Evolutionary conservation across 2,329 filamentous ascomycete species (phyloP).

Genomic region (Malbranchea zuffiana): DNA sequence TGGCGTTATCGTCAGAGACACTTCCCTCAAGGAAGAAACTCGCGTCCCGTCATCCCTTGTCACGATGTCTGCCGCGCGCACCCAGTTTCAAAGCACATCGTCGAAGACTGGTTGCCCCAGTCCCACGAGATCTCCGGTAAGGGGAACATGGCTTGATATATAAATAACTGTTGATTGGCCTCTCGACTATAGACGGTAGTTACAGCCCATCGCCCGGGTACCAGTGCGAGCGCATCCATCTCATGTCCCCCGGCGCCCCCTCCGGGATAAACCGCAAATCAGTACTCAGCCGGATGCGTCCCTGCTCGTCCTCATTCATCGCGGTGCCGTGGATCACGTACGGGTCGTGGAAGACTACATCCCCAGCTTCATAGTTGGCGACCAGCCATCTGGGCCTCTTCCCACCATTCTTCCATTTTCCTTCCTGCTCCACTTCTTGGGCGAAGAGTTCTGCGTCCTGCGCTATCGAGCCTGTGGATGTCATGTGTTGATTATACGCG

Average conservation of each 20-base stretch:
- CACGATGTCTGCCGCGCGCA: neutral
- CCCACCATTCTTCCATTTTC: slow-evolving; percentile 3
- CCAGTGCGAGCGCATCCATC: slow-evolving; percentile 30
- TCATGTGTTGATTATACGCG: slow-evolving; percentile 26
- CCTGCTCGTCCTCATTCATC: slow-evolving; percentile 31
- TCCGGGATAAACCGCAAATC: slow-evolving; percentile 36
- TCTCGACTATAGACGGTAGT: no score
- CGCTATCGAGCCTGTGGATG: slow-evolving; percentile 19
- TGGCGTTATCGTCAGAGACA: no score
- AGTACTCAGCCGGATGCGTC: slow-evolving; percentile 32
- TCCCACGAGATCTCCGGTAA: no score
- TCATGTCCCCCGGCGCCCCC: slow-evolving; percentile 24
- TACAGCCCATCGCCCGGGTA: slow-evolving; percentile 26
- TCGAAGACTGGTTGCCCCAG: no score
- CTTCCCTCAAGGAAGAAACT: no score
- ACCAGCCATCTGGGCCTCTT: slow-evolving; percentile 22
- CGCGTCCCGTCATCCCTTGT: slow-evolving; percentile 1
- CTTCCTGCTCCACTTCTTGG: slow-evolving; percentile 11
- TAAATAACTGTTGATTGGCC: no score
- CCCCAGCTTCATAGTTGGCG: slow-evolving; percentile 30
- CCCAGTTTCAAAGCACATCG: no score
- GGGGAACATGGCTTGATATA: no score
- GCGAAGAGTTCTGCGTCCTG: slow-evolving; percentile 19
- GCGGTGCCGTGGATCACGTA: slow-evolving; percentile 34
- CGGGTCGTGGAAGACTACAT: slow-evolving; percentile 37